These are phyloP conservation scores for Triangularia verruculosa DNA, from an alignment of 2,329 filamentous ascomycete genomes.

Conservation along the genomic window DNA sequence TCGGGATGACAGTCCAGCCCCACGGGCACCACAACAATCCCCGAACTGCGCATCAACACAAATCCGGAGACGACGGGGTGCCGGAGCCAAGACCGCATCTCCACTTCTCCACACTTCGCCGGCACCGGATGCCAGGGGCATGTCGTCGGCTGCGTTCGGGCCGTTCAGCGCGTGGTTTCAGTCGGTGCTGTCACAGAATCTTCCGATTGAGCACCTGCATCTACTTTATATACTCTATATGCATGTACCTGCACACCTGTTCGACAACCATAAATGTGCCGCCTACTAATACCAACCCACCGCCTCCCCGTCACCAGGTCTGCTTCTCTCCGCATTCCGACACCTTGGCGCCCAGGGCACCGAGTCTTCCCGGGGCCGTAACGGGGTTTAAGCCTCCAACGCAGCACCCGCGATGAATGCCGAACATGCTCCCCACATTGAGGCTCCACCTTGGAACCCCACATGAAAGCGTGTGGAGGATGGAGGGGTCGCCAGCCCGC, in stretches of 20 bases:
- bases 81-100: background rate
- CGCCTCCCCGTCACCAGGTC: background rate
- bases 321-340: background rate
- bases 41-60: background rate
- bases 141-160: background rate
- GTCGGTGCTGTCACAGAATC: background rate
- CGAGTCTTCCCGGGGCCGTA: too few relatives aligned
- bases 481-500: background rate
- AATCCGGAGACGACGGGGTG: background rate
- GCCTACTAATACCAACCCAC: background rate
- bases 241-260: too few relatives aligned
- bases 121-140: background rate
- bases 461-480: constrained; percentile 11
- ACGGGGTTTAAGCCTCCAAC: background rate
- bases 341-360: background rate
- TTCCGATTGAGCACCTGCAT: background rate
- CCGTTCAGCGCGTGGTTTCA: background rate
- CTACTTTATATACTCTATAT: too few relatives aligned
- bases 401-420: constrained; percentile 16
- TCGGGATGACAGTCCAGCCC: background rate
- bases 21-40: background rate
- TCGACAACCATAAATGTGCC: too few relatives aligned
- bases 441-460: constrained; percentile 18
- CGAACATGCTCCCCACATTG: constrained; percentile 22
- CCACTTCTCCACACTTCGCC: background rate